Evolutionary conservation across 2,329 filamentous ascomycete species (phyloP).

Genomic region (Fusarium sp.): DNA sequence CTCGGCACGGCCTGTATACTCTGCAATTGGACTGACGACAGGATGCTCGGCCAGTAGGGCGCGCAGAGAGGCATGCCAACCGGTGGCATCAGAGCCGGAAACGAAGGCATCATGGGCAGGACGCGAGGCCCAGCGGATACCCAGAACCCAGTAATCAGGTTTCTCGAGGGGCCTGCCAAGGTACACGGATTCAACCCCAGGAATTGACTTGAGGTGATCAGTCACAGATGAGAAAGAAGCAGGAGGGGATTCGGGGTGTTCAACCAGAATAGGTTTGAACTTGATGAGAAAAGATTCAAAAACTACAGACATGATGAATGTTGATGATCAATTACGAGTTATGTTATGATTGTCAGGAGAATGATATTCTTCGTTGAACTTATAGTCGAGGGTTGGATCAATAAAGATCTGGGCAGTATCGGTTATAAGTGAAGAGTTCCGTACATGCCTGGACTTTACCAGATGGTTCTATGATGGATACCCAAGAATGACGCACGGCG

Average conservation of each 20-base stretch:
- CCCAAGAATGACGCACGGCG: conserved; percentile 13
- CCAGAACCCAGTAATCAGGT: conserved; percentile 45
- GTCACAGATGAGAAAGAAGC: conserved; percentile 41
- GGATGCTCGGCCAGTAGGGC: conserved; percentile 43
- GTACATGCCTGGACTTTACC: neutral
- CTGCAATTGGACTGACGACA: conserved; percentile 35
- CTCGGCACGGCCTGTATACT: conserved; percentile 33
- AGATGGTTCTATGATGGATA: conserved; percentile 23
- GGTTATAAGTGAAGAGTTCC: neutral
- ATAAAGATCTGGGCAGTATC: conserved; percentile 1
- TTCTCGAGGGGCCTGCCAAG: conserved; percentile 49
- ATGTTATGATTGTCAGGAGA: neutral
- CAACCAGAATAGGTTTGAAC: conserved; percentile 44
- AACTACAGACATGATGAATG: conserved; percentile 38
- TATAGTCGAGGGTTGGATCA: neutral
- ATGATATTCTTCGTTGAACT: neutral
- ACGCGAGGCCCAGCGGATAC: conserved; percentile 48
- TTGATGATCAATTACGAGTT: neutral
- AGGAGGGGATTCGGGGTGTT: conserved; percentile 39
- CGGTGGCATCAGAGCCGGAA: conserved; percentile 52
- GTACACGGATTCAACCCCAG: conserved; percentile 48
- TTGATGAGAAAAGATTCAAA: conserved; percentile 47
- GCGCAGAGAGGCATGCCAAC: conserved; percentile 51
- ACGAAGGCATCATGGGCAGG: conserved; percentile 52
- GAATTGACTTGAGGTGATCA: conserved; percentile 43